Conservation (phyloP, 176 grass and related monocot species). For the Ensete glaucum region DNA sequence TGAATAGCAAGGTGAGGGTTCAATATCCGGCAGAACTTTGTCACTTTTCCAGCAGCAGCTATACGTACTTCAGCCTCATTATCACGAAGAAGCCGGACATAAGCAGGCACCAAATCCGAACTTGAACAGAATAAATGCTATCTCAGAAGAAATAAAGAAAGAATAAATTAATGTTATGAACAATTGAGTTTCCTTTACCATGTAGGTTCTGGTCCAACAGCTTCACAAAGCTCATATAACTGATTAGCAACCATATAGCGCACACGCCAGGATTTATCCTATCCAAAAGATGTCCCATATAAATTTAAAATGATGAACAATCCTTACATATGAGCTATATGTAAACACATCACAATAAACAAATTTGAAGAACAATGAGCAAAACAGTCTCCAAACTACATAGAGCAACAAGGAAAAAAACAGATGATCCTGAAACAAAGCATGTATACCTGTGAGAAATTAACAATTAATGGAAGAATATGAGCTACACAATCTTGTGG, state of each 20-base stretch:
- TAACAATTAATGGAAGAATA: constrained; percentile 87
- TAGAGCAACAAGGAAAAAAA: background rate
- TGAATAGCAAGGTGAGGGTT: constrained; percentile 59
- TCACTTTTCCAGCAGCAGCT: constrained; percentile 94
- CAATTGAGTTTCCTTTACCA: constrained; percentile 27
- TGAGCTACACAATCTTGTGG: constrained; percentile 85
- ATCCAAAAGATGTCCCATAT: background rate
- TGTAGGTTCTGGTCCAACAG: constrained; percentile 72
- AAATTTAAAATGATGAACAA: background rate
- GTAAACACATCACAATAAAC: background rate
- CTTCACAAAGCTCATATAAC: constrained; percentile 87
- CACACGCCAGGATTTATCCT: constrained; percentile 99
- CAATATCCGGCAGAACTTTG: constrained; percentile 78
- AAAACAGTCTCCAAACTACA: background rate
- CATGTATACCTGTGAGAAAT: constrained; percentile 66
- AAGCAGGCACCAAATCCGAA: constrained; percentile 64
- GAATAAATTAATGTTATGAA: background rate
- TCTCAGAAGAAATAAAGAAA: background rate
- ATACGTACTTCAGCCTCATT: constrained; percentile 98
- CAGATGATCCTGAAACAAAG: background rate
- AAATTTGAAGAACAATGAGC: background rate
- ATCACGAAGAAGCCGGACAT: constrained; percentile 89
- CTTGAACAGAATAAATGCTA: constrained; percentile 29
- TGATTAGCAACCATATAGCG: constrained; percentile 98
- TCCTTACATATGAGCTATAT: too few species aligned